These are phyloP conservation scores for Scutellaria minor DNA, from an alignment of 257 asterid genomes.

Conservation along the genomic window DNA sequence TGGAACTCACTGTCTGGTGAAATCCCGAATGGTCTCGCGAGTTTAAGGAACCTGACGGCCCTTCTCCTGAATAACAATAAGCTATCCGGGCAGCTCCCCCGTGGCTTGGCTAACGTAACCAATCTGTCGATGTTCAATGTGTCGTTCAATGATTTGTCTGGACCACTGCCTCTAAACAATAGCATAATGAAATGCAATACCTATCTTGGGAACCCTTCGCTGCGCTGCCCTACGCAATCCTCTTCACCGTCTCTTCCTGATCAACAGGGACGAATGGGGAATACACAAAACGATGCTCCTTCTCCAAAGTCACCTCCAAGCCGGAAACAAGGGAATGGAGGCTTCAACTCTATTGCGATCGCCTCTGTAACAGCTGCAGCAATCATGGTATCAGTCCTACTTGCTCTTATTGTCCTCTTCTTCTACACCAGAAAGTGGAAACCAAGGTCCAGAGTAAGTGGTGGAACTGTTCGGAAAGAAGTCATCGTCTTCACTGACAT, in stretches of 20 bases:
- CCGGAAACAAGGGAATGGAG: slow-evolving; percentile 41
- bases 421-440: slow-evolving; percentile 79
- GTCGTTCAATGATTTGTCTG: slow-evolving; percentile 86
- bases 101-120: slow-evolving; percentile 55
- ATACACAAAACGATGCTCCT: slow-evolving; percentile 36
- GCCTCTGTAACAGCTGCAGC: slow-evolving; percentile 85
- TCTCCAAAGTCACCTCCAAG: slow-evolving; percentile 46
- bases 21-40: slow-evolving; percentile 66
- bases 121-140: slow-evolving; percentile 57
- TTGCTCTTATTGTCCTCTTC: slow-evolving; percentile 71
- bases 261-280: slow-evolving; percentile 54
- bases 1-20: slow-evolving; percentile 69
- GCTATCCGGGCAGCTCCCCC: slow-evolving; percentile 77
- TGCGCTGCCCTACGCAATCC: slow-evolving; percentile 55
- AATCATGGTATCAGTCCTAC: slow-evolving; percentile 77
- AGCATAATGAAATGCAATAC: slow-evolving; percentile 65
- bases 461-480: slow-evolving; percentile 77
- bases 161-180: slow-evolving; percentile 55
- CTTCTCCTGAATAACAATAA: slow-evolving; percentile 79
- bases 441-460: slow-evolving; percentile 78
- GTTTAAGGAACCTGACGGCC: slow-evolving; percentile 61
- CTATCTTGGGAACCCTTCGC: slow-evolving; percentile 73
- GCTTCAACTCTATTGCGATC: slow-evolving; percentile 70
- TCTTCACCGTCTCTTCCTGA: slow-evolving; percentile 52
- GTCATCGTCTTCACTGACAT: slow-evolving; percentile 79